Base-by-base conservation (phyloP, 495 filamentous ascomycete genomes). In the Neurospora tetrasperma region DNA sequence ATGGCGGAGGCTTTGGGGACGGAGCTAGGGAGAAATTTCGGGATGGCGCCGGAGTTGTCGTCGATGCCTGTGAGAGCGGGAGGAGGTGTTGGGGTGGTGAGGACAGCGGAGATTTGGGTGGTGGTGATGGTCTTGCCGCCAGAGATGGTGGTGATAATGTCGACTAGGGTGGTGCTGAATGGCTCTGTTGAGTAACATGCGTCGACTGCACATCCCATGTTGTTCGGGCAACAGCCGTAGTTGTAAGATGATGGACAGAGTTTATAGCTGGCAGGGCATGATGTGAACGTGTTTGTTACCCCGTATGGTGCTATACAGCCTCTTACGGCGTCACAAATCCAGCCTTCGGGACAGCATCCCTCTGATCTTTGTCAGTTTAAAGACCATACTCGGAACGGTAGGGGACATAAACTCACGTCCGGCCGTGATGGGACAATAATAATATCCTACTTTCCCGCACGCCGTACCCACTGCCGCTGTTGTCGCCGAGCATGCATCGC, bases 401-500 rank as follows among this genome's bases (percentile, higher is more conserved):
- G 12, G 18, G 9, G 39, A 0, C 35, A 14, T 10, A 40, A 40
- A 76, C 78, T 73, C 38, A 81, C 79, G 73, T 70, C 73, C 74
- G 40, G 71, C 73, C 20, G 74, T 73, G 4, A 75, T 73, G 2
- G 76, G 74, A 70, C 84, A 85, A 18, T 69, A 72, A 71, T 77
- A 84, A 20, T 74, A 84, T 20, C 77, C 80, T 48, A 54, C 40
- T n/a, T 23, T 73, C 0, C 79, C 81, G 59, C 79, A 80, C 9
- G 80, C 83, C n/a, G 82, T 74, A 16, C 81, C 76, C 43, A 79
- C 74, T 14, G 79, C 82, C 39, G 80, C 76, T 14, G 83, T 84
- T 39, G 83, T 84, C 69, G 83, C 80, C 69, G 80, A 82, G 69
- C 84, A 86, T 16, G 78, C 82, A 18, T 84, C 79, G 43, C 76